Evolutionary conservation across 306 rosid genomes (phyloP).

Genomic region (Vigna trinervia): DNA sequence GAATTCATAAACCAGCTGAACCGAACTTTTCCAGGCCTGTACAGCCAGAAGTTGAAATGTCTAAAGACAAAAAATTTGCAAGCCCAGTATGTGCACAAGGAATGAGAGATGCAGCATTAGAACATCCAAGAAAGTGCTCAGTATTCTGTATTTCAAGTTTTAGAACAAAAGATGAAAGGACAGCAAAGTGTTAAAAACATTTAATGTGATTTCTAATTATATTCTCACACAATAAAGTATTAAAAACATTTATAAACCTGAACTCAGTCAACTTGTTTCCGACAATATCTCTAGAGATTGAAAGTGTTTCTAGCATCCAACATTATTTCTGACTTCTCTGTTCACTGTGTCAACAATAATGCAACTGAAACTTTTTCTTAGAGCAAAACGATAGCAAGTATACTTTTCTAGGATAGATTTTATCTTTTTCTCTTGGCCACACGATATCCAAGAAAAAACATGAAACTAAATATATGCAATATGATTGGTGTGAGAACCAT

Average conservation of each 20-base stretch:
- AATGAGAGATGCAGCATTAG: not conserved
- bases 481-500: slow-evolving; percentile 15
- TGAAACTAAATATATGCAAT: not conserved
- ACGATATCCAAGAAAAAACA: slow-evolving; percentile 2
- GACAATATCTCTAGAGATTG: not conserved
- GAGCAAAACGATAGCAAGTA: slow-evolving; percentile 7
- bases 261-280: not conserved
- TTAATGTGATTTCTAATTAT: not conserved
- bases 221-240: too few relatives aligned
- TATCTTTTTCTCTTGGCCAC: not conserved
- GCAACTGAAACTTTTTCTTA: not conserved
- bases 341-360: not conserved
- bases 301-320: not conserved
- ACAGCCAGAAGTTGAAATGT: not conserved
- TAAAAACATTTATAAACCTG: not conserved
- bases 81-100: not conserved
- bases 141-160: not conserved
- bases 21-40: not conserved
- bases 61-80: not conserved
- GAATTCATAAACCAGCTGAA: not conserved
- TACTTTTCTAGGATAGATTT: not conserved
- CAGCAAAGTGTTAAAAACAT: not conserved
- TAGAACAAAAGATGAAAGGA: not conserved
- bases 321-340: not conserved
- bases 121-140: not conserved